Percentiles rank a stretch among this genome's conserved stretches.
These are phyloP conservation scores for Lasiodiplodia sp. DNA, from an alignment of 2,329 filamentous ascomycete species.

Conservation along the genomic window DNA sequence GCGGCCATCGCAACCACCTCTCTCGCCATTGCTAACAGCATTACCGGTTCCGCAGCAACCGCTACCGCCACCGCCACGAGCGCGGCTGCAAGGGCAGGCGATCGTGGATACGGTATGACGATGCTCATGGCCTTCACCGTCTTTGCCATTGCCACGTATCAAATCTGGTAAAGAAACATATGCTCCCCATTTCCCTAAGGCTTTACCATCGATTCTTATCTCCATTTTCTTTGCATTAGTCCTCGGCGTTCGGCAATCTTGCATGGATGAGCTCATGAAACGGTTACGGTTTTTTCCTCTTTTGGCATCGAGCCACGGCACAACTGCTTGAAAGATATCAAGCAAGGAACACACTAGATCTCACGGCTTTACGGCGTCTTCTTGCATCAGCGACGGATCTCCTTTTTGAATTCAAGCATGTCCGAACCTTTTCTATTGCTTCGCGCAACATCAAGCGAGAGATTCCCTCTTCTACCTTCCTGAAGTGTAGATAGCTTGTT, in stretches of 20 bases:
- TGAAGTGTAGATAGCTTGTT: not conserved
- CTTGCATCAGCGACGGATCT: conserved; percentile 12
- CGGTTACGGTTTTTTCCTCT: not conserved
- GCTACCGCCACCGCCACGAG: conserved; percentile 4
- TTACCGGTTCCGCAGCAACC: conserved; percentile 10
- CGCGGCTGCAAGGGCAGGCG: not conserved
- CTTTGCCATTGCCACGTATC: conserved; percentile 18
- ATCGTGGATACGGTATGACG: conserved; percentile 12
- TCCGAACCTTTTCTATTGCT: conserved; percentile 5
- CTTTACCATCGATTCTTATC: conserved; percentile 8
- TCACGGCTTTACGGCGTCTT: not conserved
- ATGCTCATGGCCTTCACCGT: conserved; percentile 16
- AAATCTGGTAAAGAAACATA: conserved; percentile 14
- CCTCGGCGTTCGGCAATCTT: conserved; percentile 19
- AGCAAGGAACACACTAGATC: not conserved
- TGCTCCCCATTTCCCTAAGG: not conserved
- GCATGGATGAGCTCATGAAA: conserved; percentile 17
- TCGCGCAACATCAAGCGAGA: not conserved
- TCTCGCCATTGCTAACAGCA: conserved; percentile 10
- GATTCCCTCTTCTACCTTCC: conserved; percentile 1
- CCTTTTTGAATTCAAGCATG: not conserved
- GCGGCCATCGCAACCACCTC: conserved; percentile 20
- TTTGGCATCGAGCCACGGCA: not conserved
- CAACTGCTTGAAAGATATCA: not conserved
- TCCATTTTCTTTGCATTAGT: conserved; percentile 14